Evolutionary conservation across 257 asterid species (phyloP), one percentile per base, ranked within the genome.

Genomic region (Cynanchum wilfordii): DNA sequence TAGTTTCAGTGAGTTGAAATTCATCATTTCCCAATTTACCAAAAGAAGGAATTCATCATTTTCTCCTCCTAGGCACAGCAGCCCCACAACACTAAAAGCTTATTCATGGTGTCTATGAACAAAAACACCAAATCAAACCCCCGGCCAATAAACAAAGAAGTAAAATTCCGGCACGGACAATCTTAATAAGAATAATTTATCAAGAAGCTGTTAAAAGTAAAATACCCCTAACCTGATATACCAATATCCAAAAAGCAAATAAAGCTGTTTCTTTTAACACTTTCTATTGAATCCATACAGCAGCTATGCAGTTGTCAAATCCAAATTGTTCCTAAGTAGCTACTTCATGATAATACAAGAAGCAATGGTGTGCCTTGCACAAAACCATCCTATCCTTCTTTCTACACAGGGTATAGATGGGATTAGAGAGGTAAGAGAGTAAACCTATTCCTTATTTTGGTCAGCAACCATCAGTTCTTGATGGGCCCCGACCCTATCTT

Each of bases 401-500:
- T 67, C 77, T 78, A 69, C 27, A 62, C 11, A 45, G 66, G 66
- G 49, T 58, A 63, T 78, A 59, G 73, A 77, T 69, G 60, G 60
- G 75, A 75, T 44, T 49, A 54, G 67, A 51, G 3, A 75, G 52
- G 52, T 49, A 66, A 54, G 33, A 30, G 29, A 38, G 0, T 45
- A 42, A 49, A 68, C 69, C 65, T 62, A 77, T 15, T 7, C 10
- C 60, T 24, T 56, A 29, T 52, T 75, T 42, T 44, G 65, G 75
- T 72, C 76, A 55, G 73, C 38, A 8, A 67, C 42, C 20, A 54
- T 62, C 44, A 4, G 11, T 11, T 44, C 68, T 60, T 44, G 58
- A 42, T 15, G n/a, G 66, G 20, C 40, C 57, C 40, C 38, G 54
- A 33, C 62, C 59, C 83, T 87, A 91, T 84, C 96, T 84, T 83